Base-by-base conservation (phyloP, 2,329 filamentous ascomycete genomes). In the Stemphylium lycopersici region DNA sequence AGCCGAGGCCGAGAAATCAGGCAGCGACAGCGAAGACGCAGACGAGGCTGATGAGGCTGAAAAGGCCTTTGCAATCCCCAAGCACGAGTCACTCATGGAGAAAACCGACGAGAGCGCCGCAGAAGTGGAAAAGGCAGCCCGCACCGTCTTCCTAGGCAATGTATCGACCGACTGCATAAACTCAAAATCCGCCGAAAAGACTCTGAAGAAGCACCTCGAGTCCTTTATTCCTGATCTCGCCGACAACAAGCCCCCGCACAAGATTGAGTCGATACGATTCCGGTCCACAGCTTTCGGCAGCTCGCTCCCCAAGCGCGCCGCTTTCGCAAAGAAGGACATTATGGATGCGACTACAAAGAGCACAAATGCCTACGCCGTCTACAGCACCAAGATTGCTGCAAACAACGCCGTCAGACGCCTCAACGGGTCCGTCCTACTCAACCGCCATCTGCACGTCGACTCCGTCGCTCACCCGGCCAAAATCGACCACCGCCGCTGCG, bases 291-390 rank as follows among this genome's bases (percentile, higher is more conserved):
- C 95, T 2, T 98, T 96, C 74, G 84, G 89, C 4, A 86, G 86
- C 24, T 84, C 87, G 13, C 84, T 97, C 52, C 95, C 95, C 44
- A 97, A 96, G 79, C 90, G 93, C 59, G 95, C 93, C n/a, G 90
- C 95, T 20, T 98, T 87, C 74, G 95, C 93, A 58, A 96, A 91
- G 67, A 92, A 93, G 73, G 88, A 92, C 20, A 81, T 98, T 53
- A 93, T 97, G 88, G 88, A 90, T 56, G 86, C 91, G 16, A 99
- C 96, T 1, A 95, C 93, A 1, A 91, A 90, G 69, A 96, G 90
- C 58, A 92, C 93, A 55, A 97, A 99, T 72, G 95, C 95, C 41
- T 99, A 99, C 72, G 91, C 84, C 26, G 92, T 99, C 43, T 97
- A 95, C 79, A 89, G 87, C 38, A 91, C 90, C 1, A 76, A 85